phyloP scores from a whole-genome alignment of 345 rosid species.

The Euclidium syriacum region DNA sequence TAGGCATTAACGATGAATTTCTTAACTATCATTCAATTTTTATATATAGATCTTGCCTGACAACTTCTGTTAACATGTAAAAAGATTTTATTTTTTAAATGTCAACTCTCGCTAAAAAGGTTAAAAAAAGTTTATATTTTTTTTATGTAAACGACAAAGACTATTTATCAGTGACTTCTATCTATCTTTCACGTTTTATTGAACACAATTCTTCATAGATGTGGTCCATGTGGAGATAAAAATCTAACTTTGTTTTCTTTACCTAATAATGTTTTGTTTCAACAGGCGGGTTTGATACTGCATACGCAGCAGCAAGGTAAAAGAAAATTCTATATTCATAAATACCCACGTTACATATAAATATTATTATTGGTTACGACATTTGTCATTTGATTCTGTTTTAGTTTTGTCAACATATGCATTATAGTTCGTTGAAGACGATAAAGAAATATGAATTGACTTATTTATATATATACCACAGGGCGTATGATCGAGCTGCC shows the following conservation, averaged over 20 bases:
- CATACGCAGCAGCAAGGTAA: slow-evolving; percentile 92
- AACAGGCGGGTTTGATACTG: slow-evolving; percentile 96
- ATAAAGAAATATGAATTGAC: background rate
- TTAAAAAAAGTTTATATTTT: background rate
- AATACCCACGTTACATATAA: too few relatives aligned
- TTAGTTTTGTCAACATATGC: slow-evolving; percentile 32
- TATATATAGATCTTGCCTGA: slow-evolving; percentile 7
- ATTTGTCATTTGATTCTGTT: background rate
- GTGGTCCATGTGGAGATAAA: too few relatives aligned
- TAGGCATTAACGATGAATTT: slow-evolving; percentile 8
- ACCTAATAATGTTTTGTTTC: background rate
- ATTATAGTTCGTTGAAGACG: slow-evolving; percentile 34
- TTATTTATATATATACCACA: slow-evolving; percentile 28
- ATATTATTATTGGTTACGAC: background rate
- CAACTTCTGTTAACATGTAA: slow-evolving; percentile 38
- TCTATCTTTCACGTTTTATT: background rate
- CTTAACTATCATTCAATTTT: slow-evolving; percentile 16
- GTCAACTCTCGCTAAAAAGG: background rate
- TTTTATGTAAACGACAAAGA: background rate
- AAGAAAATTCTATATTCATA: background rate
- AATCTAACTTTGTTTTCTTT: background rate
- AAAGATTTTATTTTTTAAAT: background rate
- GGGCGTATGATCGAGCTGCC: slow-evolving; percentile 98
- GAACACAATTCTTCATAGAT: too few relatives aligned
- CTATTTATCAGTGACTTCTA: background rate